Base-by-base conservation (phyloP, 2,329 filamentous ascomycete species). In the Fonsecaea erecta region DNA sequence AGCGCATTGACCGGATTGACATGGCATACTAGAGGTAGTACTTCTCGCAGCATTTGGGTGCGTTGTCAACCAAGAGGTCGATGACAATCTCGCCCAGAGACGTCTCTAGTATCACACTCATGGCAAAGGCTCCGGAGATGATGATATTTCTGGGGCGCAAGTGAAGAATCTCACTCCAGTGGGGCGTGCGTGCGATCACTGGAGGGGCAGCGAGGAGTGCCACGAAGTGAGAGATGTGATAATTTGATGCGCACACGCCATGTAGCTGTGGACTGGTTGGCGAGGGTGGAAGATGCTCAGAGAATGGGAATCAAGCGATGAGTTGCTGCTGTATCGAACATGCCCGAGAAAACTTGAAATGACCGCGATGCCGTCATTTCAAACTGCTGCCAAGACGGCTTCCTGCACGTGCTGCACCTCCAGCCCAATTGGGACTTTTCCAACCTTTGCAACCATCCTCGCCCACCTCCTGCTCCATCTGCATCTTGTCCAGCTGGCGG, bases 41-140 rank as follows among this genome's bases (percentile, higher is more conserved):
- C 92, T 98, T 99, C 81, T 97, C 91, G 83, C 94, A 98, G 72
- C 93, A 88, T 77, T 89, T 94, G 1, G 94, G 95, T 46, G 92
- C 91, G 75, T 94, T 91, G 72, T 96, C 91, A 58, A 95, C 88
- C 67, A 97, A 83, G 26, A 99, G 85, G 77, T 99, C 94, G 73
- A 98, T 93, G 70, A 97, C 94, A 74, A 99, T 90, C 78, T 99
- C 95, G 74, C 94, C 94, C 1, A 89, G 86, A 64, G 90, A 97
- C 35, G 95, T 97, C 80, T 99, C 94, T 57, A 99, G 84, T 32
- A 98, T 85, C 62, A 97, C 94, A 68, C 92, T 97, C 94, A 98
- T 98, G 48, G 35, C 62, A 54, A 52, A 30, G 30, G 8, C 24
- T 24, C 24, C 21, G 24, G 21, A 14, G 43, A 24, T 21, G 43